These are phyloP conservation scores for Leccinum boreale DNA, from an alignment of 768 basidiomycete genomes.

Conservation along the genomic window DNA sequence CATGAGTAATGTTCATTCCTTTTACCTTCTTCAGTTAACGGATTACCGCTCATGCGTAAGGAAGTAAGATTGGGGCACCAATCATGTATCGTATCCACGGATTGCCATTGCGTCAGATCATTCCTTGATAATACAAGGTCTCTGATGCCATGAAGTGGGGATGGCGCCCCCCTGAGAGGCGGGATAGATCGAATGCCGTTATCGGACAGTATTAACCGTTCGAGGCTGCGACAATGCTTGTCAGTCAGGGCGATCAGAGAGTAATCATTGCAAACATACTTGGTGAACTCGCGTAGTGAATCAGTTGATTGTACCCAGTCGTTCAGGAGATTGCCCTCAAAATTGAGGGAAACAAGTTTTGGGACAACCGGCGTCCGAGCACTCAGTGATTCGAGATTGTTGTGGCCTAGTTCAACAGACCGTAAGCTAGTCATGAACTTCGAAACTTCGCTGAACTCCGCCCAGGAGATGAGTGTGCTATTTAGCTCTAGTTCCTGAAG, in stretches of 20 bases:
- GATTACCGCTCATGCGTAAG: conserved; percentile 61
- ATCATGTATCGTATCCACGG: conserved; percentile 57
- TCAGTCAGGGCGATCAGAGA: conserved; percentile 6
- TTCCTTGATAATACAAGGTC: conserved; percentile 67
- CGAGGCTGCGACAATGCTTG: conserved; percentile 38
- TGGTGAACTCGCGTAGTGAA: conserved; percentile 41
- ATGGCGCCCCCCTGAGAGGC: conserved; percentile 4
- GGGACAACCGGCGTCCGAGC: conserved; percentile 12
- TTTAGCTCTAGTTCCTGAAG: conserved; percentile 73
- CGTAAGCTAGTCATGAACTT: conserved; percentile 51
- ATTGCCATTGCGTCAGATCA: conserved; percentile 52
- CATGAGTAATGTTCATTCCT: background rate
- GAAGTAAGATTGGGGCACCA: conserved; percentile 71
- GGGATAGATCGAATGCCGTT: conserved; percentile 58
- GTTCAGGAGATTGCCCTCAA: conserved; percentile 62
- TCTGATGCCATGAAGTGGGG: conserved; percentile 40
- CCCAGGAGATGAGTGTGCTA: conserved; percentile 69
- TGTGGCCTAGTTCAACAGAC: conserved; percentile 69
- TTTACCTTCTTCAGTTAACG: conserved; percentile 53
- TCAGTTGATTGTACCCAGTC: conserved; percentile 53
- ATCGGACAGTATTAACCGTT: conserved; percentile 61
- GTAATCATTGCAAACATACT: conserved; percentile 33
- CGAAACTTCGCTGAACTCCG: conserved; percentile 53
- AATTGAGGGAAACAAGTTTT: conserved; percentile 53
- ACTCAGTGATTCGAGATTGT: conserved; percentile 43